These are phyloP conservation scores for Lichtheimia ornata DNA, from an alignment of 371 early-diverging fungal genomes.

Conservation along the genomic window DNA sequence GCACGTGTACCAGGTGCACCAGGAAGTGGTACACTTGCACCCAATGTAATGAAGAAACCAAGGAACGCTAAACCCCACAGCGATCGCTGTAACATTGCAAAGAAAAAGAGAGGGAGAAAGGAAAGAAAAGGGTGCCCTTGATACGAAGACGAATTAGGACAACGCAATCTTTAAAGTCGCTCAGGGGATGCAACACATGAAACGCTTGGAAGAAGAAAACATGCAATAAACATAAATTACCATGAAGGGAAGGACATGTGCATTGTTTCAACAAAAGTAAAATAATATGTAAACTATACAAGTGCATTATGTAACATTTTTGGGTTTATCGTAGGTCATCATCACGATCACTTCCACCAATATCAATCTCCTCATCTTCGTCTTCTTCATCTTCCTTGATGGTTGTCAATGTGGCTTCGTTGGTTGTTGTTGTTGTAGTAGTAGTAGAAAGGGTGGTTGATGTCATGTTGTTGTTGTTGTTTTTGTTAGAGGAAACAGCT, in stretches of 20 bases:
- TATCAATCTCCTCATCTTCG: slow-evolving; percentile 66
- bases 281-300: no score
- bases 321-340: slow-evolving; percentile 49
- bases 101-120: not conserved
- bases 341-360: slow-evolving; percentile 65
- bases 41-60: not conserved
- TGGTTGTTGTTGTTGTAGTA: slow-evolving; percentile 1
- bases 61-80: not conserved
- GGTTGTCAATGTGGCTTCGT: slow-evolving; percentile 5
- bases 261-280: no score
- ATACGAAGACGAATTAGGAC: no score
- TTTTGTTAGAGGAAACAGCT: not conserved
- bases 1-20: slow-evolving; percentile 15
- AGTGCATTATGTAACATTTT: no score
- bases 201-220: no score
- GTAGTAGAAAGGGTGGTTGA: not conserved
- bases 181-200: no score
- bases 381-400: slow-evolving; percentile 48
- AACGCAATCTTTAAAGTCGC: no score
- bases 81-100: no score
- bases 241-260: no score
- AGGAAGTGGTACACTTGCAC: slow-evolving; percentile 1
- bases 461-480: slow-evolving; percentile 8
- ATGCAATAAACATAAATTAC: no score
- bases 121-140: not conserved